phyloP scores from a whole-genome alignment of 1,284 basidiomycete genomes.

The Tilletiopsis washingtonensis region DNA sequence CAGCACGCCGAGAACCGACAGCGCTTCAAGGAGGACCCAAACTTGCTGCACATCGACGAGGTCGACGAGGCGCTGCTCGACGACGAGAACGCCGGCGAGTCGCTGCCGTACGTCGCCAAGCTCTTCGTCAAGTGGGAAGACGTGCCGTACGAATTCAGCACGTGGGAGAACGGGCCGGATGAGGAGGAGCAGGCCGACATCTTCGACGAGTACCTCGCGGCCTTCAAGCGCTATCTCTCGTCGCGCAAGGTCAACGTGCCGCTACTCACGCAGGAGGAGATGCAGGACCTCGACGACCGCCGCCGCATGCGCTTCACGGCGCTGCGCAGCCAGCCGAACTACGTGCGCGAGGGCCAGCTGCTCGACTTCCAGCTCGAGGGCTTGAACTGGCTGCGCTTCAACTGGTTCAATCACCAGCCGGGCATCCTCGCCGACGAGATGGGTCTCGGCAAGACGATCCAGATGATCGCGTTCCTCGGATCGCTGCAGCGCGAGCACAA shows the following conservation, averaged over 20 bases:
- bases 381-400: constrained; percentile 69
- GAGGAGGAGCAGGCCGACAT: constrained; percentile 53
- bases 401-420: constrained; percentile 59
- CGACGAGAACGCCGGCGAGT: constrained; percentile 13
- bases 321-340: constrained; percentile 49
- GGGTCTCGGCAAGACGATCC: constrained; percentile 69
- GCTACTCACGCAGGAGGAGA: constrained; percentile 44
- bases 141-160: constrained; percentile 79
- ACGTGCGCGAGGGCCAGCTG: constrained; percentile 49
- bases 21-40: constrained; percentile 9
- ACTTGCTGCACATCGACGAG: constrained; percentile 13
- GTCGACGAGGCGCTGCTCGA: constrained; percentile 12
- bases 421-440: constrained; percentile 88
- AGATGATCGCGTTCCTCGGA: constrained; percentile 76
- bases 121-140: constrained; percentile 71
- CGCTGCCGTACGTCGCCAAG: constrained; percentile 16
- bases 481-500: constrained; percentile 53
- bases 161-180: constrained; percentile 76
- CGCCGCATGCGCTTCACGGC: constrained; percentile 39
- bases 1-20: not conserved
- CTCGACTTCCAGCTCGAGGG: constrained; percentile 64
- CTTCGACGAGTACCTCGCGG: constrained; percentile 60
- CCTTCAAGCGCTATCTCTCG: constrained; percentile 60
- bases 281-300: constrained; percentile 27
- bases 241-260: constrained; percentile 61